Evolutionary conservation across 495 filamentous ascomycete species (phyloP), one percentile per base, ranked within the genome.

Genomic region (Friedmanniomyces endolithicus): DNA sequence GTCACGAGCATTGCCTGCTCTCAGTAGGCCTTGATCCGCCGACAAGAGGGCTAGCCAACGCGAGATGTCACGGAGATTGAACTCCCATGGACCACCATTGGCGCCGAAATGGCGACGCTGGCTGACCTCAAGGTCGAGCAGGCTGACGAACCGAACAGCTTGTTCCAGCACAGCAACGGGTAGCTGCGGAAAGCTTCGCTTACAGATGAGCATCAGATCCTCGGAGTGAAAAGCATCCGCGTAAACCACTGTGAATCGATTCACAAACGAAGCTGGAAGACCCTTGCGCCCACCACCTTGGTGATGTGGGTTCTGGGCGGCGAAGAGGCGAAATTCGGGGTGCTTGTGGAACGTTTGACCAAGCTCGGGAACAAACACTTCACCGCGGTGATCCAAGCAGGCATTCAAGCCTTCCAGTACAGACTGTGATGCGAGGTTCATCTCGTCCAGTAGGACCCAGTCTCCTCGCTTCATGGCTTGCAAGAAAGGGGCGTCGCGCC

Each of bases 341-440:
- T 97, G 90, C 22, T 86, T 78, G 60, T 82, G 84, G 69, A 99
- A 99, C 8, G 83, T 88, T 55, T 90, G 89, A 60, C 94, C 89
- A 11, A 99, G 76, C 63, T 99, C 94, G 0, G 94, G 82, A 57
- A 99, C 83, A 59, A 95, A 99, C 1, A 94, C 87, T 68, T 95
- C 88, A 56, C 92, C 92, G 64, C 94, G 84, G 65, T 99, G 94
- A 71, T 99, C 94, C 23, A 99, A 75, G 71, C 94, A 97, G 16
- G 92, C 90, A 62, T 99, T 99, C 17, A 99, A 74, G 57, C 94
- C 94, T 68, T 99, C 94, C 1, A 99, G 81, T 23, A 99, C 89
- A 6, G 90, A 94, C 65, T 97, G 94, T 0, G 94, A 97, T 2
- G 94, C 94, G 48, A 99, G 65, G 62, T 99, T 99, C 94, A 99